Percentiles rank a stretch among this genome's conserved stretches.
Conservation (phyloP, 805 yeast genomes). For the Martiniozyma abietophila region DNA sequence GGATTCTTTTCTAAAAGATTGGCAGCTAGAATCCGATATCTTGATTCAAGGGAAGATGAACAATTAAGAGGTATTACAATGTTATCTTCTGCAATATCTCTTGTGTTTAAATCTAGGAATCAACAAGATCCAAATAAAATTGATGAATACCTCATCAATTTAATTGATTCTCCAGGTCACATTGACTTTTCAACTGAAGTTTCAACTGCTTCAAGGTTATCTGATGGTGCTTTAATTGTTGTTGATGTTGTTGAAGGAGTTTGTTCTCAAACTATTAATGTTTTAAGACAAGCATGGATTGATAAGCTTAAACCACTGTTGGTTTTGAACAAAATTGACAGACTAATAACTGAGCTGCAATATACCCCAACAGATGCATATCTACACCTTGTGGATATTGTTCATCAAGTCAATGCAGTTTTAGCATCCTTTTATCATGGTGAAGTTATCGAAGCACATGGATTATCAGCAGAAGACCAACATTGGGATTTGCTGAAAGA, state of each 20-base stretch:
- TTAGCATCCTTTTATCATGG: slow-evolving; percentile 90
- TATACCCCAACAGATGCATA: slow-evolving; percentile 81
- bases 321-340: slow-evolving; percentile 85
- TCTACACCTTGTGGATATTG: slow-evolving; percentile 60
- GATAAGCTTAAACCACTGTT: slow-evolving; percentile 83
- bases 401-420: slow-evolving; percentile 93
- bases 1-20: slow-evolving; percentile 91
- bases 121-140: slow-evolving; percentile 21
- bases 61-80: slow-evolving; percentile 94
- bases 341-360: slow-evolving; percentile 73
- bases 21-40: slow-evolving; percentile 90
- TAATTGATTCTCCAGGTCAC: slow-evolving; percentile 99
- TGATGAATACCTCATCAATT: slow-evolving; percentile 76
- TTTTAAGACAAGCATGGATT: slow-evolving; percentile 89
- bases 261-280: slow-evolving; percentile 94
- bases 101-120: slow-evolving; percentile 67
- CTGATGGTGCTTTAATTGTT: slow-evolving; percentile 93
- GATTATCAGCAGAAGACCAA: slow-evolving; percentile 40
- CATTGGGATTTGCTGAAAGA: slow-evolving; percentile 62
- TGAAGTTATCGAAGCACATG: slow-evolving; percentile 83
- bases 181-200: slow-evolving; percentile 96
- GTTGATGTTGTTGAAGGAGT: slow-evolving; percentile 99
- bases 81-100: slow-evolving; percentile 93
- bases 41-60: slow-evolving; percentile 93
- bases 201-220: slow-evolving; percentile 87